Evolutionary conservation across 495 filamentous ascomycete genomes (phyloP).

Genomic region (Trichoderma orchidacearum): DNA sequence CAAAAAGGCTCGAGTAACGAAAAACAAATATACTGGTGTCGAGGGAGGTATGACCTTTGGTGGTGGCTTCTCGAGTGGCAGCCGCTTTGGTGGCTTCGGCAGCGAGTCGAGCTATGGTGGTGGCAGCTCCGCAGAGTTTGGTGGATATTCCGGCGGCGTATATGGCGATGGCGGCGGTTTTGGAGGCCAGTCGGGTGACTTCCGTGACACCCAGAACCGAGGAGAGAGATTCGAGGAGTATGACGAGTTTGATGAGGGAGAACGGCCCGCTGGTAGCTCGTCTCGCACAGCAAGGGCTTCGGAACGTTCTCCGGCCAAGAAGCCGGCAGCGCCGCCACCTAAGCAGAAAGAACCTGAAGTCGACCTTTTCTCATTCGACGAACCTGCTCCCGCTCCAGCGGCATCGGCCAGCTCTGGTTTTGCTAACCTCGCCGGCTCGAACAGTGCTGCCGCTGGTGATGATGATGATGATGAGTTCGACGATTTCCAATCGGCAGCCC

Average conservation of each 20-base stretch:
- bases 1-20: conserved; percentile 81
- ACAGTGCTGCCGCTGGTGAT: conserved; percentile 9
- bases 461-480: conserved; percentile 92
- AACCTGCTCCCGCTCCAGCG: conserved; percentile 28
- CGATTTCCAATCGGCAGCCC: conserved; percentile 90
- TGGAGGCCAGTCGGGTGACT: conserved; percentile 52
- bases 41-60: conserved; percentile 60
- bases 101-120: conserved; percentile 60
- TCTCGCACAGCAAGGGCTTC: conserved; percentile 28
- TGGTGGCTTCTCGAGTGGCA: conserved; percentile 38
- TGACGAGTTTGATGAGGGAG: conserved; percentile 84
- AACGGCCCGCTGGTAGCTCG: conserved; percentile 27
- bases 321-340: conserved; percentile 34
- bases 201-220: conserved; percentile 37
- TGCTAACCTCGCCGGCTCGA: conserved; percentile 30
- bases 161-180: conserved; percentile 91
- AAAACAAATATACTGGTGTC: conserved; percentile 88
- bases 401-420: conserved; percentile 35
- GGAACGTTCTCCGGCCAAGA: conserved; percentile 33
- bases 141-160: conserved; percentile 76
- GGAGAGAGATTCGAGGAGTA: conserved; percentile 89
- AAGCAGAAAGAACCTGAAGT: conserved; percentile 76
- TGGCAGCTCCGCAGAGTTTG: conserved; percentile 49
- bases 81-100: conserved; percentile 78
- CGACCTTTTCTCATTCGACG: conserved; percentile 84